Evolutionary conservation across 2,329 filamentous ascomycete genomes (phyloP).

Genomic region (Aspergillus novofumigatus): DNA sequence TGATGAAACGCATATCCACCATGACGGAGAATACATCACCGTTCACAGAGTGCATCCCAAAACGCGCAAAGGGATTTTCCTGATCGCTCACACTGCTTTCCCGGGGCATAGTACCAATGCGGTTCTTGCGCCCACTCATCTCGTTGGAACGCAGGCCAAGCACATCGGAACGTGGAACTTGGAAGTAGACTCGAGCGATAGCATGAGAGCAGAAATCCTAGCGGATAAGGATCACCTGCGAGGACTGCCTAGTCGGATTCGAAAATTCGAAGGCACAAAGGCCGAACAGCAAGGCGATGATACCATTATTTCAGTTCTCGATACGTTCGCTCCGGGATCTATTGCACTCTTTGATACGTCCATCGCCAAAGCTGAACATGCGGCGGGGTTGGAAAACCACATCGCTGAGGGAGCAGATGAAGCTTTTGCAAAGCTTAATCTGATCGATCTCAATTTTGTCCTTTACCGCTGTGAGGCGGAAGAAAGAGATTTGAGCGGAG

Average conservation of each 20-base stretch:
- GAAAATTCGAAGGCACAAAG: constrained; percentile 67
- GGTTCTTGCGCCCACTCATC: constrained; percentile 70
- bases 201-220: constrained; percentile 61
- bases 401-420: constrained; percentile 75
- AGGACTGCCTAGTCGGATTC: constrained; percentile 79
- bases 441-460: constrained; percentile 85
- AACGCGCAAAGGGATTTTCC: constrained; percentile 87
- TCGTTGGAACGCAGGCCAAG: constrained; percentile 79
- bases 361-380: constrained; percentile 83
- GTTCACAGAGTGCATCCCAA: constrained; percentile 92
- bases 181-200: constrained; percentile 74
- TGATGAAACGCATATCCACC: constrained; percentile 92
- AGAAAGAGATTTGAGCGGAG: constrained; percentile 72
- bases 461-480: constrained; percentile 90
- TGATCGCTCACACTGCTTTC: constrained; percentile 94
- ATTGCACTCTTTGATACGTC: constrained; percentile 95
- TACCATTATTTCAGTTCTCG: constrained; percentile 73
- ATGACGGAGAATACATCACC: constrained; percentile 93
- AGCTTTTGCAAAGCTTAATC: constrained; percentile 69
- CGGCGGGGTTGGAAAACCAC: constrained; percentile 76
- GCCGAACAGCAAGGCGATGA: constrained; percentile 69
- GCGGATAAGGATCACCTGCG: constrained; percentile 68
- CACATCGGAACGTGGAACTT: constrained; percentile 88
- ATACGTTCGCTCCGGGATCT: constrained; percentile 85
- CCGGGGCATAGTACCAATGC: constrained; percentile 84